A percentile compares a stretch with the other conserved stretches of the same genome.
These are phyloP conservation scores for Mycena olivaceomarginata DNA, from an alignment of 768 basidiomycete species.

Conservation along the genomic window DNA sequence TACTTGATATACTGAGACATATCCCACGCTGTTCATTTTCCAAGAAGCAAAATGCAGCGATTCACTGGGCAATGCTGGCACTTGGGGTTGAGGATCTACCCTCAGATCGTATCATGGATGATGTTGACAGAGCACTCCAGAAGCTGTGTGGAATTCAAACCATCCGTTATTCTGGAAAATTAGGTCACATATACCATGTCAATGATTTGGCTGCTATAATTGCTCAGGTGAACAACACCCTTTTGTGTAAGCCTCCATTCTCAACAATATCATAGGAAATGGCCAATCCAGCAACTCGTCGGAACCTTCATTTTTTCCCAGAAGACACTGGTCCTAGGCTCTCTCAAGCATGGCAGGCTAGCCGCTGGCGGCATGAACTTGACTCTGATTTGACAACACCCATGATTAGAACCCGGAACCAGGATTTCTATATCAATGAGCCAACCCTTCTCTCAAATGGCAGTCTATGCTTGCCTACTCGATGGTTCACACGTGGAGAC, in stretches of 20 bases:
- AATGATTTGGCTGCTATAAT: conserved; percentile 46
- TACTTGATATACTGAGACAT: conserved; percentile 40
- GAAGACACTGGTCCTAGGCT: conserved; percentile 41
- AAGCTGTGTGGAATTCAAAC: not conserved
- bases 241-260: too few relatives aligned
- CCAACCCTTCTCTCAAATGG: conserved; percentile 34
- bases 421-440: conserved; percentile 43
- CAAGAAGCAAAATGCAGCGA: conserved; percentile 30
- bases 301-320: conserved; percentile 42
- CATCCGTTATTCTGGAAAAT: not conserved
- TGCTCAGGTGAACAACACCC: conserved; percentile 10
- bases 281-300: conserved; percentile 43
- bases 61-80: conserved; percentile 36
- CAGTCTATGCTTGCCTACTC: conserved; percentile 36
- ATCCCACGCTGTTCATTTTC: conserved; percentile 41
- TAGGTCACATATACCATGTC: conserved; percentile 44
- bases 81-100: not conserved
- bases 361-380: conserved; percentile 39
- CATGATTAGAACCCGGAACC: conserved; percentile 30
- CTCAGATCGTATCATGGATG: not conserved
- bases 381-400: conserved; percentile 37
- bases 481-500: conserved; percentile 43
- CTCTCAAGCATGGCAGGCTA: conserved; percentile 43
- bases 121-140: not conserved
- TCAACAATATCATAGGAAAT: conserved; percentile 37